phyloP scores from a whole-genome alignment of 2,329 filamentous ascomycete species.

The Colletotrichum spaethianum region DNA sequence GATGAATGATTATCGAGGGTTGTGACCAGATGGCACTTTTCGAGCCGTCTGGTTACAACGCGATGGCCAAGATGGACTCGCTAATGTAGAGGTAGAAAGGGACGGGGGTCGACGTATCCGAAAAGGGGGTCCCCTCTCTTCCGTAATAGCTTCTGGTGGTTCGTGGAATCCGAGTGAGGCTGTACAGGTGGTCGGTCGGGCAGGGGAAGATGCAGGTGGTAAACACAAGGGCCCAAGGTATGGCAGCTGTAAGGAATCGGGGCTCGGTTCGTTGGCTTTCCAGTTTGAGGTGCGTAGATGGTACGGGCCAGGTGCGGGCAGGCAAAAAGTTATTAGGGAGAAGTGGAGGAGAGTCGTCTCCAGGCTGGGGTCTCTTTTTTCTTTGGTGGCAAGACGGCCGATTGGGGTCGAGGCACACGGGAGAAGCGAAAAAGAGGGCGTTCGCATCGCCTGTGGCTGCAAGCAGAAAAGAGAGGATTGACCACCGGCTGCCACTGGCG shows the following conservation, averaged over 20 bases:
- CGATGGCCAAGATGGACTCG: constrained; percentile 34
- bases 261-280: constrained; percentile 8
- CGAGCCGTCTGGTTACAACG: constrained; percentile 42
- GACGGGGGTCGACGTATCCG: constrained; percentile 39
- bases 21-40: constrained; percentile 43
- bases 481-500: constrained; percentile 34
- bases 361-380: constrained; percentile 23
- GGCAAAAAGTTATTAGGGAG: constrained; percentile 26
- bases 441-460: constrained; percentile 2
- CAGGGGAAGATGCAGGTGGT: constrained; percentile 7
- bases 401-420: not conserved
- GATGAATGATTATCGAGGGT: constrained; percentile 40
- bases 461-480: constrained; percentile 18
- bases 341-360: constrained; percentile 36
- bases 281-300: constrained; percentile 11
- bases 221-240: constrained; percentile 9
- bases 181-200: constrained; percentile 24
- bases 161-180: constrained; percentile 27
- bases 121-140: constrained; percentile 32
- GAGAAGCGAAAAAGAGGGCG: not conserved
- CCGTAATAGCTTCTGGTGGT: constrained; percentile 16
- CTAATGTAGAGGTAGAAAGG: constrained; percentile 23
- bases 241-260: constrained; percentile 16
- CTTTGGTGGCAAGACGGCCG: not conserved
- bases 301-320: constrained; percentile 25